Evolutionary conservation across 148 eudicot genomes (phyloP), one percentile per base, ranked within the genome.

Genomic region (Fagopyrum esculentum): DNA sequence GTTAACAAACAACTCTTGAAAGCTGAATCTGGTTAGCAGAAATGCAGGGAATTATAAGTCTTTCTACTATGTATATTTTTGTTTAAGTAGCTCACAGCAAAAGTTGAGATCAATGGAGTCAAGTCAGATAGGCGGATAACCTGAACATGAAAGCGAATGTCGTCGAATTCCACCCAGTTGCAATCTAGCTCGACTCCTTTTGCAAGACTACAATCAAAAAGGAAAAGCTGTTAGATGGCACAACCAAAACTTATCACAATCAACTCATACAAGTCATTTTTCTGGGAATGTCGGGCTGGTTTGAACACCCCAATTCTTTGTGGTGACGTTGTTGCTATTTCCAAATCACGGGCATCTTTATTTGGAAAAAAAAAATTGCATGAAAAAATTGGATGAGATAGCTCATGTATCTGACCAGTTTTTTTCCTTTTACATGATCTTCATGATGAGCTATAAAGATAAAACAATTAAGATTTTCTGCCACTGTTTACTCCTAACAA

Each of bases 131-230:
- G 16, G 9, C 9, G 40, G 47, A 73, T 80, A 74, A 95, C 97
- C 99, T 90, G 99, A 80, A 89, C 81, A 80, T 95, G 97, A 77
- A 84, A 95, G 51, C 97, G 93, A 57, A 95, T 89, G 77, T 95
- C 99, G 79, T 88, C 92, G 81, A 95, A 95, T 83, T 95, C 99
- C 82, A 87, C 84, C 97, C 96, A 95, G 57, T 90, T 90, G 85
- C 87, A 86, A 60, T 95, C 97, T 82, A 90, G 76, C 78, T 92
- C 99, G 72, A 90, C 92, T 77, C 97, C 99, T 76, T 89, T 95
- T 68, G 89, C 99, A 77, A 90, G 84, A 79, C 99, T 95, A 81
- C 76, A 87, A 75, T 71, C 73, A 80, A 17, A 73, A 82, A 44
- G 52, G 26, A 44, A n/a, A 51, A 73, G 63, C 26, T 43, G 45